Conservation (phyloP, 148 eudicot species). For the Gaultheria prostrata region DNA sequence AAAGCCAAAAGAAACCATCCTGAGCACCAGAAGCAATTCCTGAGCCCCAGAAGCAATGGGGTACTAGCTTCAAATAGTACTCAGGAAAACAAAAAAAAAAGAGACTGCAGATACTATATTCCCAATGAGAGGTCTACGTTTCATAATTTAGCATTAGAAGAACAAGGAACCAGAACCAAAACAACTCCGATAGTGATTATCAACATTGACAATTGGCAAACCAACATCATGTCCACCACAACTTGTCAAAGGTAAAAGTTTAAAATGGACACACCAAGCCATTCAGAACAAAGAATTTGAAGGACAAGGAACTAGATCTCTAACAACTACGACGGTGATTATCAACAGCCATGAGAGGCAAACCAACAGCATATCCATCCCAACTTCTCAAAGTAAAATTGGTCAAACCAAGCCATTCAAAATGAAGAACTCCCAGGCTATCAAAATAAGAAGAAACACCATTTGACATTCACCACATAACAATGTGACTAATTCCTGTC, state of each 20-base stretch:
- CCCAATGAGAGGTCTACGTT: not conserved
- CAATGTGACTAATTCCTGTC: constrained; percentile 26
- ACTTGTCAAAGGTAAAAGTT: constrained; percentile 25
- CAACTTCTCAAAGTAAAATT: constrained; percentile 28
- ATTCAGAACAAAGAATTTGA: not conserved
- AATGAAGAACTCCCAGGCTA: constrained; percentile 21
- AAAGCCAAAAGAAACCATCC: not conserved
- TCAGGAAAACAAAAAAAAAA: not conserved
- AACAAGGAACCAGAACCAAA: not conserved
- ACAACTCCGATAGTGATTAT: not conserved
- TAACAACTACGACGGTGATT: not conserved
- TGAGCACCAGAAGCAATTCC: not conserved
- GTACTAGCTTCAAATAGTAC: not conserved
- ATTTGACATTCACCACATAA: constrained; percentile 26
- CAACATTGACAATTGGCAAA: constrained; percentile 12
- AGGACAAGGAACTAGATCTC: not conserved
- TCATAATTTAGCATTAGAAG: not conserved
- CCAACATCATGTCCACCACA: constrained; percentile 23
- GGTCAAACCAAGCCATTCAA: constrained; percentile 14
- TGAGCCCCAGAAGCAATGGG: not conserved
- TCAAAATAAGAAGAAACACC: constrained; percentile 21
- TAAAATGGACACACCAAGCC: constrained; percentile 1
- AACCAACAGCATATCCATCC: constrained; percentile 23
- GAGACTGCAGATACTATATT: not conserved
- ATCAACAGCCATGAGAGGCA: constrained; percentile 13